Conservation (phyloP, 768 basidiomycete species). For the Paxillus involutus region DNA sequence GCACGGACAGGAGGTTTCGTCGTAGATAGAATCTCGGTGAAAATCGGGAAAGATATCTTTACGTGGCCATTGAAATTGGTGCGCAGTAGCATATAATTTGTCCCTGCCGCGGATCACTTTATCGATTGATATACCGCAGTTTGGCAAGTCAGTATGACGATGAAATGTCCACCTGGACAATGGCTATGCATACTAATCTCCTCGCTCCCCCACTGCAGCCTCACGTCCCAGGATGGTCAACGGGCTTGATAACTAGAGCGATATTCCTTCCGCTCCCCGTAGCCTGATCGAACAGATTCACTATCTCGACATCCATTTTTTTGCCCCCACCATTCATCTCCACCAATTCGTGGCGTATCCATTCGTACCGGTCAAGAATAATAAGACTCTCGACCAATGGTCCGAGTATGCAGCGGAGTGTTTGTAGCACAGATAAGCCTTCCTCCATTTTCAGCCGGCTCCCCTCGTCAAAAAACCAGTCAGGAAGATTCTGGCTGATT, state of each 20-base stretch:
- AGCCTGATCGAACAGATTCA: conserved; percentile 74
- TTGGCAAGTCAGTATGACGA: neutral
- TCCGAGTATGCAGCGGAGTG: conserved; percentile 67
- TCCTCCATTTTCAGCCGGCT: conserved; percentile 33
- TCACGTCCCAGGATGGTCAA: conserved; percentile 3
- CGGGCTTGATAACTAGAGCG: conserved; percentile 53
- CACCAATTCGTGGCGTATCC: conserved; percentile 46
- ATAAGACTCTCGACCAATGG: conserved; percentile 67
- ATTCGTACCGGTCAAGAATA: conserved; percentile 58
- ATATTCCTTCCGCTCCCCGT: conserved; percentile 74
- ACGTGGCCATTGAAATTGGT: conserved; percentile 41
- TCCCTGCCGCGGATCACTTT: conserved; percentile 3
- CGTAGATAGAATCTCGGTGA: conserved; percentile 55
- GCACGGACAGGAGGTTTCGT: conserved; percentile 50
- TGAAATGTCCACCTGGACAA: too few species aligned
- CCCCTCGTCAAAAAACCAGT: conserved; percentile 20
- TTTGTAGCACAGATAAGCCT: conserved; percentile 58
- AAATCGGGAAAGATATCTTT: conserved; percentile 67
- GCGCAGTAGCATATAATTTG: conserved; percentile 9
- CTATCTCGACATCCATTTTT: conserved; percentile 40
- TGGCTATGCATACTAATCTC: neutral
- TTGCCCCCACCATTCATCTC: conserved; percentile 18
- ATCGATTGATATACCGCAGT: conserved; percentile 5
- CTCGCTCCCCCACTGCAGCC: neutral
- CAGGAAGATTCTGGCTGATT: conserved; percentile 15